phyloP scores from a whole-genome alignment of 805 yeast genomes.

The Dipodascopsis uninucleata region DNA sequence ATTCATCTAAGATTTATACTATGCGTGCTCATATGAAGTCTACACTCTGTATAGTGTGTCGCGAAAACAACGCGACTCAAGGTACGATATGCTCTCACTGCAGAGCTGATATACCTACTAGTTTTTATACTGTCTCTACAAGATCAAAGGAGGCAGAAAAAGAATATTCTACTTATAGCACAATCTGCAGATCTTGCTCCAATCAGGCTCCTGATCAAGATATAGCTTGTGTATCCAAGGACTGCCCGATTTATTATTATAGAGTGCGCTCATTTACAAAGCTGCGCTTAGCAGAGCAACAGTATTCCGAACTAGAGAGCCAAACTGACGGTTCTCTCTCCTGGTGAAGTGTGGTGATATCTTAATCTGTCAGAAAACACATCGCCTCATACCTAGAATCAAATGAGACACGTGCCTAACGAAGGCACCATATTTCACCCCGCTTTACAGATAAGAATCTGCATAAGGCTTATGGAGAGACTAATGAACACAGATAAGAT shows the following conservation, averaged over 20 bases:
- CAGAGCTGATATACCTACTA: conserved; percentile 10
- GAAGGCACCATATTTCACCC: too few species aligned
- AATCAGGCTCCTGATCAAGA: conserved; percentile 35
- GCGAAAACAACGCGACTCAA: conserved; percentile 2
- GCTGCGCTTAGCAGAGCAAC: neutral
- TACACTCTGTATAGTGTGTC: conserved; percentile 20
- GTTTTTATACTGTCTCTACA: conserved; percentile 19
- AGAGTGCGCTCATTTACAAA: conserved; percentile 42
- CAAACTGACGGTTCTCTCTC: too few species aligned
- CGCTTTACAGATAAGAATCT: too few species aligned
- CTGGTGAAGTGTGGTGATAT: too few species aligned
- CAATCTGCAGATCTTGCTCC: conserved; percentile 35
- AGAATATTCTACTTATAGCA: conserved; percentile 23
- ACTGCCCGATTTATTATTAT: conserved; percentile 60
- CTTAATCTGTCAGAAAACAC: too few species aligned
- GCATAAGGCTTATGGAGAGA: too few species aligned
- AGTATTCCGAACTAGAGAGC: too few species aligned
- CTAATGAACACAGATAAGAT: too few species aligned
- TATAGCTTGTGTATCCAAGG: conserved; percentile 53
- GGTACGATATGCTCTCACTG: conserved; percentile 23
- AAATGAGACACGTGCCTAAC: too few species aligned
- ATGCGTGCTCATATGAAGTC: conserved; percentile 22
- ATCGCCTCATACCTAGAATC: too few species aligned
- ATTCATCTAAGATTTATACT: conserved; percentile 3
- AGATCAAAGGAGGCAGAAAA: conserved; percentile 23